Evolutionary conservation across 139 green algal genomes (phyloP).

Genomic region (Limnomonas spitsbergensis): DNA sequence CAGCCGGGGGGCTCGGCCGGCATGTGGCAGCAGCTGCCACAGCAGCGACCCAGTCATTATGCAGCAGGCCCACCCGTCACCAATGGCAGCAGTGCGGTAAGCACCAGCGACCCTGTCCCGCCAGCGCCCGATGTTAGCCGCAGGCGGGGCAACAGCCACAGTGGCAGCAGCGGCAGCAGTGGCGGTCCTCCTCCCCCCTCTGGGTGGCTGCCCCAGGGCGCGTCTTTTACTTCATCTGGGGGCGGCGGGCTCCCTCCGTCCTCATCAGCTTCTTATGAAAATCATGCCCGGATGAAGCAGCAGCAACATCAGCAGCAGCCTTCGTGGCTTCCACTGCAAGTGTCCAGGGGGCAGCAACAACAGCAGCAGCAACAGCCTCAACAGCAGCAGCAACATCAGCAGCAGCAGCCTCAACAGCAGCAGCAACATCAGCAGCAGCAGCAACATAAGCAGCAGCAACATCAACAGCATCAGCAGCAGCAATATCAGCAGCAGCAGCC

Average conservation of each 20-base stretch:
- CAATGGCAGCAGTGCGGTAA: background rate
- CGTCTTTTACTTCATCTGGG: background rate
- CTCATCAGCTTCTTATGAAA: background rate
- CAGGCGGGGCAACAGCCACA: background rate
- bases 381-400: background rate
- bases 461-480: no score
- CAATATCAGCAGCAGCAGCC: no score
- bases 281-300: background rate
- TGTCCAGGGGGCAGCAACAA: background rate
- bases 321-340: background rate
- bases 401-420: constrained; percentile 10
- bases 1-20: background rate
- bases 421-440: constrained; percentile 13
- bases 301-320: background rate
- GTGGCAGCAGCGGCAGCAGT: background rate
- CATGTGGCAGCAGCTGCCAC: constrained; percentile 13
- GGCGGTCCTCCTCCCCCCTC: background rate
- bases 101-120: background rate
- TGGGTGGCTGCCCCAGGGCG: no score
- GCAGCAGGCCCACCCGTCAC: background rate
- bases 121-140: background rate
- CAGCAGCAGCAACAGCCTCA: background rate
- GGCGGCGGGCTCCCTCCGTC: background rate
- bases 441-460: no score
- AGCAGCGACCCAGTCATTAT: background rate